phyloP scores from a whole-genome alignment of 2,329 filamentous ascomycete species.

The Claviceps lovelessii region DNA sequence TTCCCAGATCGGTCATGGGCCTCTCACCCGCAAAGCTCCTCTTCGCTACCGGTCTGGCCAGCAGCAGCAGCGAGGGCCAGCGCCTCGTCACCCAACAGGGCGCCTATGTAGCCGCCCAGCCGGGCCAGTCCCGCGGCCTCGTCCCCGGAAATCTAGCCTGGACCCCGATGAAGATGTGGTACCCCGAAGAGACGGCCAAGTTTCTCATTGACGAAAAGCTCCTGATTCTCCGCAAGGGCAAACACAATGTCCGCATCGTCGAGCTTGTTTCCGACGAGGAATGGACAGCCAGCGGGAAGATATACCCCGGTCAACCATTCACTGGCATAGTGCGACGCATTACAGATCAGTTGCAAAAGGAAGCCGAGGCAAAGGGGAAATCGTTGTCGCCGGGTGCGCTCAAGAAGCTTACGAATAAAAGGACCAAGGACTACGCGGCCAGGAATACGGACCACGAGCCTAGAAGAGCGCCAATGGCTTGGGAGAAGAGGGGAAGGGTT shows the following conservation, averaged over 20 bases:
- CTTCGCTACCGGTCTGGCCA: slow-evolving; percentile 42
- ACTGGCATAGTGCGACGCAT: slow-evolving; percentile 34
- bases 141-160: slow-evolving; percentile 40
- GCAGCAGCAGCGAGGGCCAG: slow-evolving; percentile 42
- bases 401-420: slow-evolving; percentile 15
- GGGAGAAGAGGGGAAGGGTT: not conserved
- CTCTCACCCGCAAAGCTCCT: slow-evolving; percentile 46
- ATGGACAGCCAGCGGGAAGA: slow-evolving; percentile 32
- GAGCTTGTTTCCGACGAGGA: slow-evolving; percentile 43
- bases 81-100: slow-evolving; percentile 40
- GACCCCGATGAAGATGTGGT: slow-evolving; percentile 46
- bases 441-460: too few relatives aligned
- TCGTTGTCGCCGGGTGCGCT: slow-evolving; percentile 12
- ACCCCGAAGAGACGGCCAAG: slow-evolving; percentile 39
- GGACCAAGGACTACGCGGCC: not conserved
- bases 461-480: not conserved
- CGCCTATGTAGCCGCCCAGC: slow-evolving; percentile 45
- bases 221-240: slow-evolving; percentile 47
- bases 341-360: slow-evolving; percentile 21
- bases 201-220: slow-evolving; percentile 46
- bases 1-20: slow-evolving; percentile 43
- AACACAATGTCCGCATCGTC: slow-evolving; percentile 48
- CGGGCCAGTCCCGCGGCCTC: slow-evolving; percentile 30
- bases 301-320: slow-evolving; percentile 39
- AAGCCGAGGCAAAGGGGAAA: slow-evolving; percentile 20